These are phyloP conservation scores for Xanthoparmelia taractica DNA, from an alignment of 495 filamentous ascomycete species.

Conservation along the genomic window DNA sequence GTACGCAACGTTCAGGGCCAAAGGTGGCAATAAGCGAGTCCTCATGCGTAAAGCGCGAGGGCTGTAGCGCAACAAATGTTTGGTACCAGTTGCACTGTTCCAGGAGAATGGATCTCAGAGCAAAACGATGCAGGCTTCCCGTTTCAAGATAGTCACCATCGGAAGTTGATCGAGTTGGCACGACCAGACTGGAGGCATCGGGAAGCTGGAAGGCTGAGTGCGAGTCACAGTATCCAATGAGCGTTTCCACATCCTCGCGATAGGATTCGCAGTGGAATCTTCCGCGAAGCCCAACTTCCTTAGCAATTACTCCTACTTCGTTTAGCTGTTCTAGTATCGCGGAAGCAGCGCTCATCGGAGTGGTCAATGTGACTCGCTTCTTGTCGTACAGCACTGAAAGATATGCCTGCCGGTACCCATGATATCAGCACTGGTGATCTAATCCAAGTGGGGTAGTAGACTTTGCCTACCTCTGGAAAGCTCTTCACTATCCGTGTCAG, in stretches of 20 bases:
- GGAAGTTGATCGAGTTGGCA: slow-evolving; percentile 30
- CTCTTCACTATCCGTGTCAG: slow-evolving; percentile 25
- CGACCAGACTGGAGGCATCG: slow-evolving; percentile 30
- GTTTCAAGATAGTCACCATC: slow-evolving; percentile 21
- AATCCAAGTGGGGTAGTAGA: too few relatives aligned
- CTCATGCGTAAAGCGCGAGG: too few relatives aligned
- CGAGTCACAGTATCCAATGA: slow-evolving; percentile 27
- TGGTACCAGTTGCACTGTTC: slow-evolving; percentile 39
- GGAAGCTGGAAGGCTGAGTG: slow-evolving; percentile 34
- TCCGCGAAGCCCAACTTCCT: slow-evolving; percentile 33
- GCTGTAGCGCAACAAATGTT: neutral
- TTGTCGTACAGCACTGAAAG: slow-evolving; percentile 41
- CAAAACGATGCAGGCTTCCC: slow-evolving; percentile 32
- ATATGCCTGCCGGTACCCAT: slow-evolving; percentile 41
- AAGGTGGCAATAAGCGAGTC: too few relatives aligned
- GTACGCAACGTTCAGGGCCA: too few relatives aligned
- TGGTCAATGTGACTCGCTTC: slow-evolving; percentile 33
- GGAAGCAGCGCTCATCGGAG: slow-evolving; percentile 23
- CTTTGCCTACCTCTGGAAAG: slow-evolving; percentile 19
- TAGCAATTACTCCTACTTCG: slow-evolving; percentile 32
- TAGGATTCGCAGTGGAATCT: slow-evolving; percentile 31
- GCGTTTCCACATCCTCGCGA: slow-evolving; percentile 8
- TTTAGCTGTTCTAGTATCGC: slow-evolving; percentile 30
- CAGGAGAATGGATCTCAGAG: slow-evolving; percentile 36
- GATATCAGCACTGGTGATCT: too few relatives aligned